Evolutionary conservation across 2,329 filamentous ascomycete genomes (phyloP), one percentile per base, ranked within the genome.

Genomic region (Aspergillus sp.): DNA sequence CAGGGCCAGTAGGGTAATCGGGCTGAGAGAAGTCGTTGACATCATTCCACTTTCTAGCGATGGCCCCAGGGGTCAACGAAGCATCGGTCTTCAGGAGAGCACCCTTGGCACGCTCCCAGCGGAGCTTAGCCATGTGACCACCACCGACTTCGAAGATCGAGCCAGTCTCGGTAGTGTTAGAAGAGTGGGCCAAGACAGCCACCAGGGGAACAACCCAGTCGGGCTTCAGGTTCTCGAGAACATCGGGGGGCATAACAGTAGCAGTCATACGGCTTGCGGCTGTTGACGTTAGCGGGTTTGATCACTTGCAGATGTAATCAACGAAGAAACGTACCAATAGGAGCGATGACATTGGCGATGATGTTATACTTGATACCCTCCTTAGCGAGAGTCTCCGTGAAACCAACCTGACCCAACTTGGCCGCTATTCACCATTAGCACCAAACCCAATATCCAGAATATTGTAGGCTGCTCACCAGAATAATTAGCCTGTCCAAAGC

Each of bases 331-430:
- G 46, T 65, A 71, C 69, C 69, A 64, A 96, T 90, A 46, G 93
- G 93, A 15, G 93, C 90, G 74, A 98, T 94, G 61, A 88, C 88
- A 71, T 98, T 98, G 76, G 79, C 83, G 61, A 95, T 74, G 60
- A 98, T 97, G 79, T 97, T 97, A 77, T 98, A 98, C 75, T 97
- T 97, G 66, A 82, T 77, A 57, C 93, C 93, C 76, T 98, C 93
- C 79, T 97, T 97, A 51, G 93, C 93, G 54, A 98, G 80, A 3
- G 93, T 96, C 79, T 98, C 91, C 35, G 90, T 96, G 76, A 97
- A 97, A 58, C 91, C 93, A 53, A 98, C 90, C 75, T 95, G 84
- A 56, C 88, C 87, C 55, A 97, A 80, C 78, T 97, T 98, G 64
- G 93, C 93, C 52, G 93, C 90, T 77, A 20, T 3, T 22, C 63